Percentiles rank a stretch among this genome's conserved stretches.
Conservation (phyloP, 176 grass and related monocot genomes). For the Guadua angustifolia region DNA sequence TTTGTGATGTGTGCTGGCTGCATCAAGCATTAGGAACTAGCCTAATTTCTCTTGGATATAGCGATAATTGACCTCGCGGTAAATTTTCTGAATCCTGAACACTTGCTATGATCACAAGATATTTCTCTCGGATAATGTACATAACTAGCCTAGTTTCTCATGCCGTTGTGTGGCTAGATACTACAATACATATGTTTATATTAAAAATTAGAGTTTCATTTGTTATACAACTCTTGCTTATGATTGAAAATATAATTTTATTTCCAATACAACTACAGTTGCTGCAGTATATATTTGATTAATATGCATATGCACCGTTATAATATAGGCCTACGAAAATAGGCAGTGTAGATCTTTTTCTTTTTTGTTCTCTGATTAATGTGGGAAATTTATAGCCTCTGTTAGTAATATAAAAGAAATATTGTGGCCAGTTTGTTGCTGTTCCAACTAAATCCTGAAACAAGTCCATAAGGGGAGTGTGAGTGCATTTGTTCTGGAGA, state of each 20-base stretch:
- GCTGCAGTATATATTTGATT: neutral
- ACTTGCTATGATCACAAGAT: neutral
- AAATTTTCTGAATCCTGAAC: neutral
- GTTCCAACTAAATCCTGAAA: too few species aligned
- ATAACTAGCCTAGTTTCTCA: neutral
- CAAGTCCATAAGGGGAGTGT: too few species aligned
- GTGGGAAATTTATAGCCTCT: too few species aligned
- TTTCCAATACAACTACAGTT: neutral
- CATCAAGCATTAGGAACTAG: too few species aligned
- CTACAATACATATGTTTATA: too few species aligned
- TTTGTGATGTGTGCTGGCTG: too few species aligned
- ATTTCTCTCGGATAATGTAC: neutral
- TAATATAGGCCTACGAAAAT: too few species aligned
- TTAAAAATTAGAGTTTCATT: neutral
- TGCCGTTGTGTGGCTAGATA: fast-evolving
- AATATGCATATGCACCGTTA: neutral
- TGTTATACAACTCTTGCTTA: neutral
- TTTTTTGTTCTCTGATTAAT: too few species aligned
- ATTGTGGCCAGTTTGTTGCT: too few species aligned
- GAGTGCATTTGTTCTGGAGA: too few species aligned
- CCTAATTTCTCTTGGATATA: neutral
- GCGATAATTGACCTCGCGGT: fast-evolving
- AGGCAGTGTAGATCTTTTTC: too few species aligned
- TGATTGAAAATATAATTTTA: neutral
- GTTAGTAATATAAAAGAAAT: too few species aligned